These are phyloP conservation scores for Cercophora sp. DNA, from an alignment of 495 filamentous ascomycete genomes.

Conservation along the genomic window DNA sequence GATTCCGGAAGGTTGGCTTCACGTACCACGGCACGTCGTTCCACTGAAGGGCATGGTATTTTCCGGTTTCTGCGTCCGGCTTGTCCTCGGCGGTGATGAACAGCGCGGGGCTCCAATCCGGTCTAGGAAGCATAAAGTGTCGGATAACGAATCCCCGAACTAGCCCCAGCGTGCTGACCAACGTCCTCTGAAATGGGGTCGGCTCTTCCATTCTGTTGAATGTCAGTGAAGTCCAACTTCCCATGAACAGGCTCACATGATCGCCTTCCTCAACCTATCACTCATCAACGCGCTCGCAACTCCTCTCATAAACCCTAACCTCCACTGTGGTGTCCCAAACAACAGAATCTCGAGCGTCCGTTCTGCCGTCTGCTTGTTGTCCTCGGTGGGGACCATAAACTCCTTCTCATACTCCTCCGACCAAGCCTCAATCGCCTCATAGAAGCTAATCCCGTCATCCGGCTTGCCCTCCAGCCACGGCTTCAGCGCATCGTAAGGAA, in stretches of 20 bases:
- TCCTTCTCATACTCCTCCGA: constrained; percentile 47
- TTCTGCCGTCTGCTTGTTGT: constrained; percentile 52
- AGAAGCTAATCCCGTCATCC: constrained; percentile 59
- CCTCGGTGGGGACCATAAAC: constrained; percentile 53
- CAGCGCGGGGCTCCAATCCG: constrained; percentile 31
- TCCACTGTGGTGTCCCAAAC: constrained; percentile 42
- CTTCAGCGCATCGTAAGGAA: constrained; percentile 21
- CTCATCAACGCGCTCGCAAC: constrained; percentile 57
- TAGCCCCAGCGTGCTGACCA: not conserved
- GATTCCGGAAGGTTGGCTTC: constrained; percentile 52
- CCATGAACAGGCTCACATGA: constrained; percentile 42
- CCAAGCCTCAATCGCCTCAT: constrained; percentile 55
- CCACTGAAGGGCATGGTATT: constrained; percentile 28
- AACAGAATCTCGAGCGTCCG: constrained; percentile 52
- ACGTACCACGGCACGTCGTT: constrained; percentile 51
- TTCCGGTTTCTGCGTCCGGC: constrained; percentile 37
- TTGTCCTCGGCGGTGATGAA: constrained; percentile 21
- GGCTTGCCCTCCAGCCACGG: constrained; percentile 42
- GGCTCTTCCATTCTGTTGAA: not conserved
- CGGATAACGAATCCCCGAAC: not conserved
- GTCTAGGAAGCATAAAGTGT: not conserved
- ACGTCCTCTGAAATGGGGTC: not conserved
- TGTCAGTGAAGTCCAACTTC: not conserved
- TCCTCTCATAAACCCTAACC: constrained; percentile 42
- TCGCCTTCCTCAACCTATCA: constrained; percentile 52